Conservation (phyloP, 768 basidiomycete genomes). For the Phaeolepiota aurea region DNA sequence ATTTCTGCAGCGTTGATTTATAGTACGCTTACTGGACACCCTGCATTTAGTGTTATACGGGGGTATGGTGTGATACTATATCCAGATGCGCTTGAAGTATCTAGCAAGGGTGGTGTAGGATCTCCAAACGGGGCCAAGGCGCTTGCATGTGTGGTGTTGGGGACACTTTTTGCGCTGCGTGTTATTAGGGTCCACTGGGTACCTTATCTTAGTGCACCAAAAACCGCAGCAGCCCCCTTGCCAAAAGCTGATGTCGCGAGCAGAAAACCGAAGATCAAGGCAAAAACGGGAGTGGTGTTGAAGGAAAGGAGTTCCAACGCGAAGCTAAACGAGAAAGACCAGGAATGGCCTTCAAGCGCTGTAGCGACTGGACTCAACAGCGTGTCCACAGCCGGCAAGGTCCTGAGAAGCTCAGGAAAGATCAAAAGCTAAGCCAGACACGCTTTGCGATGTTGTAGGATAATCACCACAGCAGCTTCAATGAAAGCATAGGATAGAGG, state of each 20-base stretch:
- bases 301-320: not conserved
- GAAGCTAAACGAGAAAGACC: not conserved
- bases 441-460: no score
- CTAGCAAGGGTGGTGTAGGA: no score
- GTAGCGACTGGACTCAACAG: not conserved
- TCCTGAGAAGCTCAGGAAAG: no score
- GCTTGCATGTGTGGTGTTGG: slow-evolving; percentile 21
- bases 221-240: not conserved
- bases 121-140: slow-evolving; percentile 21
- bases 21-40: slow-evolving; percentile 8
- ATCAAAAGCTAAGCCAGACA: no score
- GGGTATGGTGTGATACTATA: no score
- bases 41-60: no score
- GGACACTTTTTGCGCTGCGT: slow-evolving; percentile 24
- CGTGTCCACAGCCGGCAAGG: no score
- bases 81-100: no score
- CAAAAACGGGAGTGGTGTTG: not conserved
- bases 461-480: no score
- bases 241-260: not conserved
- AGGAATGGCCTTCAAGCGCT: not conserved
- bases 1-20: slow-evolving; percentile 19
- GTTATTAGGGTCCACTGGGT: slow-evolving; percentile 11
- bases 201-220: not conserved
- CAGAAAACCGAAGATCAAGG: not conserved
- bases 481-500: no score